Percentiles rank a stretch among this genome's conserved stretches.
These are phyloP conservation scores for Volutella citrinella DNA, from an alignment of 2,329 filamentous ascomycete species.

Conservation along the genomic window DNA sequence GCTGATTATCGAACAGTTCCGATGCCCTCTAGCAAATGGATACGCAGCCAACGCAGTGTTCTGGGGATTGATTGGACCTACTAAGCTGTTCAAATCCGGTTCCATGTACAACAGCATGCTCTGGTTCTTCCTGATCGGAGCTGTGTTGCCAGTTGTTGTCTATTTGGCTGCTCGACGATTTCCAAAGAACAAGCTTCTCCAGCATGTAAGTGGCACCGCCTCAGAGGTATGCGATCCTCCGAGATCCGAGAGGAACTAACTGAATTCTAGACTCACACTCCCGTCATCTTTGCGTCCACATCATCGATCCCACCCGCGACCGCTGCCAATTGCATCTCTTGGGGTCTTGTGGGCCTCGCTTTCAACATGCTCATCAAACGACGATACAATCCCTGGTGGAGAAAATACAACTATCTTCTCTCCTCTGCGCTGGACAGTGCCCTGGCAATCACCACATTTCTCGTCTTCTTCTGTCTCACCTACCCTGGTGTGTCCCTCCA, in stretches of 20 bases:
- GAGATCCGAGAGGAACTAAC: too few species aligned
- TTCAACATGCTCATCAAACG: slow-evolving; percentile 58
- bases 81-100: slow-evolving; percentile 6
- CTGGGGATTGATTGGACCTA: slow-evolving; percentile 56
- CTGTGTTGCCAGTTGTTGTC: slow-evolving; percentile 2
- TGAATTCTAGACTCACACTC: slow-evolving; percentile 3
- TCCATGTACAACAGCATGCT: slow-evolving; percentile 6
- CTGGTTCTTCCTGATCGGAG: slow-evolving; percentile 9
- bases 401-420: slow-evolving; percentile 41
- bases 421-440: slow-evolving; percentile 38
- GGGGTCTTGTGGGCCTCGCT: slow-evolving; percentile 54
- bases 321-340: slow-evolving; percentile 55
- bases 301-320: slow-evolving; percentile 50
- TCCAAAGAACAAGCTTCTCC: slow-evolving; percentile 1
- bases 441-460: slow-evolving; percentile 33
- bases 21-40: slow-evolving; percentile 1
- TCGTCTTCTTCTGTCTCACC: slow-evolving; percentile 27
- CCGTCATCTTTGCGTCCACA: slow-evolving; percentile 2
- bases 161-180: slow-evolving; percentile 1
- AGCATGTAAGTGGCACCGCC: neutral
- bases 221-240: too few species aligned
- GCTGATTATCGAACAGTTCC: slow-evolving; percentile 37
- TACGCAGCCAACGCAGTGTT: slow-evolving; percentile 49
- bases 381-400: slow-evolving; percentile 59
- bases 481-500: slow-evolving; percentile 35